Evolutionary conservation across 257 asterid species (phyloP), one percentile per base, ranked within the genome.

Genomic region (Linaria vulgaris): DNA sequence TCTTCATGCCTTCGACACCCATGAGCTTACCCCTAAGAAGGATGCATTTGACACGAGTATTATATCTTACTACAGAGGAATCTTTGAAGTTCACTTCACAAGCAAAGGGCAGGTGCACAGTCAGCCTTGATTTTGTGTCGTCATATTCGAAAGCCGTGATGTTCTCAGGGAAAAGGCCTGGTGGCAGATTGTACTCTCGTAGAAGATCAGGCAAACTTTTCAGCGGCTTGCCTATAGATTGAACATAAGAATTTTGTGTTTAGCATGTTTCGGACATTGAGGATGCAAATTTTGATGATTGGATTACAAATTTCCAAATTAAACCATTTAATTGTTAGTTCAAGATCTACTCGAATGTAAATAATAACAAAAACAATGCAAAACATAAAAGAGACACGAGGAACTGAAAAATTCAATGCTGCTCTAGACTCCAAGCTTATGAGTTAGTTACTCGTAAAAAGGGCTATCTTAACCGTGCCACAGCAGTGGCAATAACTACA

Each of bases 1-100:
- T 87, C 72, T 87, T 90, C 92, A 90, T 85, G 25, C 97, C 97
- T 72, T 90, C 91, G 13, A 90, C 59, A 9, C 83, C 83, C 49
- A 79, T 75, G 16, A 90, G 86, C 79, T 82, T 90, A 60, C 90
- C 95, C 74, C 83, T 83, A n/a, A 75, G 78, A 39, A 90, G 78
- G 72, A 82, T 83, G 81, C 87, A 81, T 67, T 85, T 90, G 56
- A 90, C 86, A 19, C 88, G 72, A 0, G 85, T 57, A 45, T 86
- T 88, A 1, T 82, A 87, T 57, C 94, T 74, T 25, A 90, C 37
- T 6, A 66, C 3, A 25, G 89, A 79, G 6, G 91, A 78, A 72
- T 87, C 97, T 74, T 80, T 85, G 79, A 82, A 90, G 83, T 74
- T 76, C 77, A 79, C 87, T 76, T 90, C 97, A 25, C 91, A 87